phyloP scores from a whole-genome alignment of 2,329 filamentous ascomycete species.

The Stagonosporopsis rhizophila region DNA sequence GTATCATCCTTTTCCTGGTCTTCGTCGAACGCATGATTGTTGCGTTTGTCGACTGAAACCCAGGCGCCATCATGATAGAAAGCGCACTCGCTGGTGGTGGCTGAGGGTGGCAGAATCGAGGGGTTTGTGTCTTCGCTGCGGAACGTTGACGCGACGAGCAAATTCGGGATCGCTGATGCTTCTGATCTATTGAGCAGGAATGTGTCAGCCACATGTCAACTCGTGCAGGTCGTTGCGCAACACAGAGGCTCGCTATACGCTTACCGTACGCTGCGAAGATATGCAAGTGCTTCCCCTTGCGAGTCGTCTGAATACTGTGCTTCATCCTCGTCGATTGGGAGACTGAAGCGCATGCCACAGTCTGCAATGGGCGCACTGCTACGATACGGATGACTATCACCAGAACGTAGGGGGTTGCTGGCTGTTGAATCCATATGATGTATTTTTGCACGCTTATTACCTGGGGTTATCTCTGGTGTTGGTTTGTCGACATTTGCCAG shows the following conservation, averaged over 20 bases:
- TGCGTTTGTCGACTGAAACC: slow-evolving; percentile 58
- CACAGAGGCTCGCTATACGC: not conserved
- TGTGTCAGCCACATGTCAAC: slow-evolving; percentile 22
- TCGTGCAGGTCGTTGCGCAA: not conserved
- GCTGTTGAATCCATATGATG: not conserved
- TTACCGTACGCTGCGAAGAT: slow-evolving; percentile 47
- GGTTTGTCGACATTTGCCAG: slow-evolving; percentile 13
- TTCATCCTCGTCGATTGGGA: slow-evolving; percentile 33
- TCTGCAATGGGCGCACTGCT: slow-evolving; percentile 20
- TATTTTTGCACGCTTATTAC: slow-evolving; percentile 26
- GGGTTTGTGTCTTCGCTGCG: slow-evolving; percentile 26
- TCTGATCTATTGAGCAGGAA: slow-evolving; percentile 65
- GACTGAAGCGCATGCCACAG: slow-evolving; percentile 38
- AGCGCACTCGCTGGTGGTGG: slow-evolving; percentile 61
- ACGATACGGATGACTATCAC: slow-evolving; percentile 12
- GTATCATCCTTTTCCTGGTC: slow-evolving; percentile 16
- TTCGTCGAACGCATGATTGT: slow-evolving; percentile 20
- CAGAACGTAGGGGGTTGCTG: not conserved
- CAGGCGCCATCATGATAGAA: slow-evolving; percentile 83
- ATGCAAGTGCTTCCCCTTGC: slow-evolving; percentile 41
- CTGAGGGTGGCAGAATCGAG: slow-evolving; percentile 50
- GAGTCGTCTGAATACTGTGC: slow-evolving; percentile 36
- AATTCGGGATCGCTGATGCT: slow-evolving; percentile 74
- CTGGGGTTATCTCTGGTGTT: not conserved
- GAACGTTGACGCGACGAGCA: slow-evolving; percentile 67